These are phyloP conservation scores for Candida easanensis DNA, from an alignment of 805 yeast species.

Conservation along the genomic window DNA sequence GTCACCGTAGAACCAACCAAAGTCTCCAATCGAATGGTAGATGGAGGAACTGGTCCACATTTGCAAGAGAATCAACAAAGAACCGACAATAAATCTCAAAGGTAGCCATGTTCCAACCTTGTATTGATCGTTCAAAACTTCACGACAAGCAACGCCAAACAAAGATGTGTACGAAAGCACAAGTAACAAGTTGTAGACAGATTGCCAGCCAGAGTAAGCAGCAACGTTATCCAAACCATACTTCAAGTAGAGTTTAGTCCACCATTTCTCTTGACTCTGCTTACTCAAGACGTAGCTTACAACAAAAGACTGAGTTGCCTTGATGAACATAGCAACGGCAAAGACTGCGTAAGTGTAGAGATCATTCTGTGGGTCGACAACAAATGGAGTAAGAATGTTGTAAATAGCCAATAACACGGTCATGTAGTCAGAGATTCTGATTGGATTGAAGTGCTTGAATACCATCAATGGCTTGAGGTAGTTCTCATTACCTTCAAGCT, in stretches of 20 bases:
- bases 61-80: constrained; percentile 54
- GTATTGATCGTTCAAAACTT: constrained; percentile 28
- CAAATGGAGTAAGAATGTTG: constrained; percentile 40
- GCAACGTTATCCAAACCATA: constrained; percentile 62
- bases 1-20: constrained; percentile 91
- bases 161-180: constrained; percentile 58
- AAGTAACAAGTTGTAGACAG: constrained; percentile 50
- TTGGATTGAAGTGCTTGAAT: constrained; percentile 56
- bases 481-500: constrained; percentile 33
- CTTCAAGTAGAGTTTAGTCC: constrained; percentile 63
- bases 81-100: constrained; percentile 58
- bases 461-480: constrained; percentile 57
- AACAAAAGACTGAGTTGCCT: constrained; percentile 48
- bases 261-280: constrained; percentile 59
- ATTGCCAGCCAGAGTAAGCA: constrained; percentile 73
- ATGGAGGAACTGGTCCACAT: constrained; percentile 69
- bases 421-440: constrained; percentile 62
- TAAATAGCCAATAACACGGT: constrained; percentile 42
- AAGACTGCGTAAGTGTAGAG: constrained; percentile 28
- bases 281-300: constrained; percentile 49
- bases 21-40: constrained; percentile 68
- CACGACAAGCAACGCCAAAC: constrained; percentile 34
- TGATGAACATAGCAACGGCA: constrained; percentile 38
- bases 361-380: constrained; percentile 30
- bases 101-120: constrained; percentile 40